Percentiles rank a stretch among this genome's conserved stretches.
Conservation (phyloP, 2,329 filamentous ascomycete genomes). For the Stylonectria norvegica region DNA sequence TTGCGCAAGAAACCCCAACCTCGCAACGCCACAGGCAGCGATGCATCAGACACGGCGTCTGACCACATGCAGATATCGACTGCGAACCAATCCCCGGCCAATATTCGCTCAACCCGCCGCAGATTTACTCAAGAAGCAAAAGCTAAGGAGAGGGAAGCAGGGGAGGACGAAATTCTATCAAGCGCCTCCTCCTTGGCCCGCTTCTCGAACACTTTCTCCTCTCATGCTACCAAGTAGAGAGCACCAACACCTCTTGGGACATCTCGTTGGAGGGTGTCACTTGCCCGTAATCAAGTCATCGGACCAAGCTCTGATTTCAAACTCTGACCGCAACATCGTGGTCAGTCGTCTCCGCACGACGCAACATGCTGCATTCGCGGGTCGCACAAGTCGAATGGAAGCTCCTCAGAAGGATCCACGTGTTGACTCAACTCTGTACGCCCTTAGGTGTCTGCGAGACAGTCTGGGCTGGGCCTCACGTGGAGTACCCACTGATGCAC, state of each 20-base stretch:
- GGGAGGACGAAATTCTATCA: slow-evolving; percentile 9
- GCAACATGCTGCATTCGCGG: slow-evolving; percentile 13
- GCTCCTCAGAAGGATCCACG: slow-evolving; percentile 26
- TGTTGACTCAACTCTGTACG: slow-evolving; percentile 26
- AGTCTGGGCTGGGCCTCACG: slow-evolving; percentile 25
- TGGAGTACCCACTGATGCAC: slow-evolving; percentile 32
- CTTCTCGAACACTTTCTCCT: no score
- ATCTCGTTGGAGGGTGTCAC: slow-evolving; percentile 13
- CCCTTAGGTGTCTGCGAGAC: slow-evolving; percentile 23
- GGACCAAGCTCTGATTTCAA: slow-evolving; percentile 12
- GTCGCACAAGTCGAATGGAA: slow-evolving; percentile 27
- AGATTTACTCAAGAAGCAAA: slow-evolving; percentile 20
- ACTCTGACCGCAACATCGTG: slow-evolving; percentile 13
- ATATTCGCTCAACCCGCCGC: slow-evolving; percentile 18
- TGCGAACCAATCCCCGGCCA: slow-evolving; percentile 15
- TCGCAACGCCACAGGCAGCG: no score
- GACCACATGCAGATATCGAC: slow-evolving; percentile 22
- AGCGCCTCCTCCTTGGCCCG: slow-evolving; percentile 4
- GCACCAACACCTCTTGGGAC: no score
- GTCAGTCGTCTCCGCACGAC: slow-evolving; percentile 2
- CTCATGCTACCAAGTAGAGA: no score
- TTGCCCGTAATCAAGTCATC: slow-evolving; percentile 11
- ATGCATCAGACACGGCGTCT: slow-evolving; percentile 22
- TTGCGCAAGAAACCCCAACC: no score
- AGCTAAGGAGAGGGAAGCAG: slow-evolving; percentile 11